Conservation (phyloP, 169 alveolate genomes). For the Plasmodium sp. region DNA sequence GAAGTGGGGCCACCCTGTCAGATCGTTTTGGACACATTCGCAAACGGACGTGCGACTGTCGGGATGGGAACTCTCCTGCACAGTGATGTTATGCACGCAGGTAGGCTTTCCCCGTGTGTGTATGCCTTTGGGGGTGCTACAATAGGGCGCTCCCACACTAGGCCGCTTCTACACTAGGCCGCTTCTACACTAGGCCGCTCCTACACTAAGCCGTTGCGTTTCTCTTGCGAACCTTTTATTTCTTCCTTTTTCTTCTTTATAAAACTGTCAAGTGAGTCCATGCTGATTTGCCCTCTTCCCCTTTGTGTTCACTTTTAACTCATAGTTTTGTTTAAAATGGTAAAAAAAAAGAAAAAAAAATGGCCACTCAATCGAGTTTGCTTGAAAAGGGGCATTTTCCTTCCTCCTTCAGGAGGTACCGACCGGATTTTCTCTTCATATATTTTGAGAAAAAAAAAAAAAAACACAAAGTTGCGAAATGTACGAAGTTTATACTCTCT, state of each 20-base stretch:
- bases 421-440: not conserved
- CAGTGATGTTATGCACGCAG: not conserved
- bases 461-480: not conserved
- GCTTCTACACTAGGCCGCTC: not conserved
- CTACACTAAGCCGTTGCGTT: not conserved
- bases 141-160: not conserved
- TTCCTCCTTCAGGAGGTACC: constrained; percentile 1
- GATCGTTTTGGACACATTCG: not conserved
- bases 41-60: not conserved
- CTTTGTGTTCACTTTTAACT: constrained; percentile 15
- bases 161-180: not conserved
- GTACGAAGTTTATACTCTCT: not conserved
- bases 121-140: not conserved
- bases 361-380: not conserved
- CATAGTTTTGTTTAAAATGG: constrained; percentile 25
- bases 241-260: constrained; percentile 70
- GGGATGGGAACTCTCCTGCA: not conserved
- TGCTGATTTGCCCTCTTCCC: constrained; percentile 7
- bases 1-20: not conserved
- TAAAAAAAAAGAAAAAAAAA: not conserved
- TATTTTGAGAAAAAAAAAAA: not conserved
- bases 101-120: not conserved
- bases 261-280: constrained; percentile 60
- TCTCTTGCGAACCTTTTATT: constrained; percentile 44
- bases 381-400: not conserved